Base-by-base conservation (phyloP, 352 stramenopile genomes). In the Phytophthora palmivora region DNA sequence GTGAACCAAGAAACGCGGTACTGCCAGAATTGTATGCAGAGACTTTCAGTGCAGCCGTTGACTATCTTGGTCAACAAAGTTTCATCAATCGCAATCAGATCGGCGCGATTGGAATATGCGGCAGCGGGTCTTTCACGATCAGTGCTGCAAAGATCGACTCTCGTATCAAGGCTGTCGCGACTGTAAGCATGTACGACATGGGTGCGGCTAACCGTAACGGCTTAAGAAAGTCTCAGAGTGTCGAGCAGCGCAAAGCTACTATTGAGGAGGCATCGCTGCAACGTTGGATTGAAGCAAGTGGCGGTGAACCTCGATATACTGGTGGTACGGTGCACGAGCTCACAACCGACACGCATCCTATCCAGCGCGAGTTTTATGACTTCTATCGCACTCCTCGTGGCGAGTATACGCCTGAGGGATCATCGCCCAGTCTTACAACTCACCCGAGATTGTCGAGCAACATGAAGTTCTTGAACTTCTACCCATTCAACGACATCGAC, bases 101-200 rank as follows among this genome's bases (percentile, higher is more conserved):
- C 7, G 58, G 58, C 2, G 49, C 18, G 0, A 33, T 67, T 7
- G 58, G 58, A 24, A 67, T 67, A 36, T 67, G 58, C 16, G 59
- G 59, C 19, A 68, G 59, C 22, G 59, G 44, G 3, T 68, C 58
- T 1, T 63, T 63, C 22, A 19, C 22, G 6, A 52, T 68, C 37
- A 63, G 59, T 4, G 59, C 59, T 3, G 51, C 59, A 5, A 68
- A 63, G 30, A 68, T 68, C 22, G 59, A 68, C 8, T 67, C 59
- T 14, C 44, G 59, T 9, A 54, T 68, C 30, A 68, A 68, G 51
- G 50, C 59, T 4, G 15, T 68, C 6, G 44, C 59, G 1, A 68
- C 59, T 3, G 34, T 30, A n/a, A 46, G 42, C 14, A 68, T 68
- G 59, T 63, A 68, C 11, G 59, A 68, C 30, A 63, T 67, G 50